Evolutionary conservation across 2,329 filamentous ascomycete species (phyloP).

Genomic region (Grosmannia huntii): DNA sequence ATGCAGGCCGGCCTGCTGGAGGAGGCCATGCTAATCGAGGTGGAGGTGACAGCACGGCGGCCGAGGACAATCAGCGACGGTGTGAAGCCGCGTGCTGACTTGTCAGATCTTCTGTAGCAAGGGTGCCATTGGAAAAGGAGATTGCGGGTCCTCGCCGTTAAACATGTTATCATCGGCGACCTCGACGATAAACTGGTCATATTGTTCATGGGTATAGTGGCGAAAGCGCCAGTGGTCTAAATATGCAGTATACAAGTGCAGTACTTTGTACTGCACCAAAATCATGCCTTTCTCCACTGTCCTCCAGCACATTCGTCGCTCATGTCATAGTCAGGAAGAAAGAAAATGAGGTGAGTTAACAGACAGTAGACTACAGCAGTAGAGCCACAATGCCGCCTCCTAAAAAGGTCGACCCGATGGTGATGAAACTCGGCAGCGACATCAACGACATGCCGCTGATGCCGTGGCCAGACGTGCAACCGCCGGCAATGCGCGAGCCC

Average conservation of each 20-base stretch:
- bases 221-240: neutral
- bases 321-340: neutral
- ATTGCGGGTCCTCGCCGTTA: neutral
- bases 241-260: neutral
- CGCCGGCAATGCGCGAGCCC: constrained; percentile 49
- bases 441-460: constrained; percentile 54
- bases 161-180: neutral
- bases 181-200: neutral
- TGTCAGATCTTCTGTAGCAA: neutral
- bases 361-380: neutral
- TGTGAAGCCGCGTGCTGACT: neutral
- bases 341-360: neutral
- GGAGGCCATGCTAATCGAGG: constrained; percentile 29
- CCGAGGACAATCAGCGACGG: neutral
- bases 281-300: neutral
- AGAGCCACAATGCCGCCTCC: constrained; percentile 23
- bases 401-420: constrained; percentile 44
- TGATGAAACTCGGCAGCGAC: constrained; percentile 48
- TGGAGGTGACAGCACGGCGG: constrained; percentile 21
- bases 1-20: constrained; percentile 36
- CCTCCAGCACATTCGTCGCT: neutral
- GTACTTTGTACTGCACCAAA: neutral
- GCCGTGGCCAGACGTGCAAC: constrained; percentile 57
- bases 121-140: neutral
- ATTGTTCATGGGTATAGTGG: neutral